Percentiles rank a stretch among this genome's conserved stretches.
Evolutionary conservation across 768 basidiomycete species (phyloP).

Genomic region (Sporobolomyces pararoseus): DNA sequence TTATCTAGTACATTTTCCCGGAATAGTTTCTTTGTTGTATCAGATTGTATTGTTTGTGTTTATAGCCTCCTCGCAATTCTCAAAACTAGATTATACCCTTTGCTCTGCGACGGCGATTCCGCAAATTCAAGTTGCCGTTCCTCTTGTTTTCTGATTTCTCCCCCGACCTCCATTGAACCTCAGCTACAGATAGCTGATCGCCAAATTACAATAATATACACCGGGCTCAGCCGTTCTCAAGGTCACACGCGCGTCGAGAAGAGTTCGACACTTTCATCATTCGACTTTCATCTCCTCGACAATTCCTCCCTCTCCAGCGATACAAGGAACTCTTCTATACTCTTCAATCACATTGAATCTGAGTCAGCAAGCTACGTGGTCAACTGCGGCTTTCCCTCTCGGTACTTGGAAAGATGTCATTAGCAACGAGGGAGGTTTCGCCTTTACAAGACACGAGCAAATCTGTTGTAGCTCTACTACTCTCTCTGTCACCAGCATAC

Average conservation of each 20-base stretch:
- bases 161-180: not conserved
- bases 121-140: not conserved
- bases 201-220: too few species aligned
- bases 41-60: not conserved
- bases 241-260: too few species aligned
- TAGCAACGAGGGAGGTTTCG: constrained; percentile 1
- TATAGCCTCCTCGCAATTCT: too few species aligned
- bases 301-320: not conserved
- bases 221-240: not conserved
- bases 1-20: not conserved
- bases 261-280: not conserved
- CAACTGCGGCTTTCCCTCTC: not conserved
- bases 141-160: not conserved
- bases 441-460: constrained; percentile 11
- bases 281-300: not conserved
- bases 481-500: constrained; percentile 15
- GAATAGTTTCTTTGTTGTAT: not conserved
- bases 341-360: too few species aligned
- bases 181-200: not conserved
- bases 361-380: too few species aligned
- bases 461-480: constrained; percentile 14
- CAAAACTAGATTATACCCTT: too few species aligned
- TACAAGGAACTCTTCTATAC: too few species aligned
- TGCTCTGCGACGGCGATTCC: too few species aligned
- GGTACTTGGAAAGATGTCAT: not conserved